Evolutionary conservation across 2,329 filamentous ascomycete genomes (phyloP).

Genomic region (Cephalotrichum gorgonifer): DNA sequence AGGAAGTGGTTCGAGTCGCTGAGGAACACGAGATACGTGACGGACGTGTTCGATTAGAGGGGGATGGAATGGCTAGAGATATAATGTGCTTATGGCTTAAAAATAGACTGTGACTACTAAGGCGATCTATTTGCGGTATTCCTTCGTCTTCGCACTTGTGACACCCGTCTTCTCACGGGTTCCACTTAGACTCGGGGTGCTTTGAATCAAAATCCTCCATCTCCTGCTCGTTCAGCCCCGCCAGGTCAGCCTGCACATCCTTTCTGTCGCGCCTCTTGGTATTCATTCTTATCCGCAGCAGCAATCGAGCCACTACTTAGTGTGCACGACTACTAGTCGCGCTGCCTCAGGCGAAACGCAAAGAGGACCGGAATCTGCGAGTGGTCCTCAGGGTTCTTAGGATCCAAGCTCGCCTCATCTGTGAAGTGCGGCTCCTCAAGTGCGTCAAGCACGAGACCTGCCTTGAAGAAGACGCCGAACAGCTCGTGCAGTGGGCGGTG

Average conservation of each 20-base stretch:
- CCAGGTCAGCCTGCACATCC: conserved; percentile 45
- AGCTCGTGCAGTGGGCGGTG: conserved; percentile 34
- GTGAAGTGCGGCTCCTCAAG: conserved; percentile 29
- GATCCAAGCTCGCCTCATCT: not conserved
- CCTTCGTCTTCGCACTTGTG: no score
- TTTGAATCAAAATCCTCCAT: conserved; percentile 56
- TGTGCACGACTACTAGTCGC: no score
- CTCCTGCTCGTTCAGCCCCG: conserved; percentile 39
- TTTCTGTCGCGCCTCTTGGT: conserved; percentile 46
- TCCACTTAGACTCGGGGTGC: conserved; percentile 58
- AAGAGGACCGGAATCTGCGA: not conserved
- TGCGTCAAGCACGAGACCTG: conserved; percentile 30
- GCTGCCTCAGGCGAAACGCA: not conserved
- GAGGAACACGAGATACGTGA: conserved; percentile 45
- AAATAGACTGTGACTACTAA: not conserved
- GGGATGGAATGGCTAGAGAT: not conserved
- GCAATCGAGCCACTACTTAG: no score
- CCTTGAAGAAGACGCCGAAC: conserved; percentile 29
- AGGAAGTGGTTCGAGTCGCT: conserved; percentile 36
- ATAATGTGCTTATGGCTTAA: not conserved
- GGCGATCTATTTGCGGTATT: no score
- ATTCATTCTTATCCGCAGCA: no score
- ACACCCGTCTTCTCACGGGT: conserved; percentile 7
- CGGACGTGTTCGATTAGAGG: conserved; percentile 48
- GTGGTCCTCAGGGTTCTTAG: not conserved